Base-by-base conservation (phyloP, 345 rosid species). In the Mercurialis annua region DNA sequence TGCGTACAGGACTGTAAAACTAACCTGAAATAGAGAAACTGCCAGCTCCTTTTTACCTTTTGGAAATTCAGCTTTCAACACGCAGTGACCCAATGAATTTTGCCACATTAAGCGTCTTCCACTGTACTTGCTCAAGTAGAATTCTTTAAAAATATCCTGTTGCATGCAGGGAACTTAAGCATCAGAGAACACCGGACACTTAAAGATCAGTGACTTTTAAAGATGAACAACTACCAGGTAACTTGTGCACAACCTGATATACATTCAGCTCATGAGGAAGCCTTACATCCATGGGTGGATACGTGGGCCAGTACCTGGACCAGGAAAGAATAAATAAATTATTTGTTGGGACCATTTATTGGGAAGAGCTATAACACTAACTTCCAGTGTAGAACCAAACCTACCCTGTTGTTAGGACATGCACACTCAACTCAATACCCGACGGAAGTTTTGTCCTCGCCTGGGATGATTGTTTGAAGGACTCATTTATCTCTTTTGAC, bases 21-120 rank as follows among this genome's bases (percentile, higher is more conserved):
- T 67, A 57, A 87, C 98, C 98, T 94, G 99, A 81, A 94, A 91
- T 15, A 94, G 79, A 69, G 99, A 94, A 77, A 94, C 99, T 18
- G 96, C 92, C 69, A 94, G 87, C 87, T 94, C 99, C 83, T 89
- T 94, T 81, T 80, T 94, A 64, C 93, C 98, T 80, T 80, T 91
- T 0, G 90, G 81, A 72, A 91, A 94, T 64, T 94, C 92, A 46
- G 93, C 90, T 78, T 91, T 94, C 78, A 94, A 75, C 55, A 94
- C 99, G 78, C 99, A 94, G 68, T 94, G 96, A 59, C 97, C 98
- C 80, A 94, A 78, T 58, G 98, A 94, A 70, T 89, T 89, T 74
- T 94, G 98, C 98, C 95, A 94, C 99, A 94, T 94, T 76, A 94
- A 74, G 65, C 96, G 92, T 73, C 99, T 89, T 20, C 99, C 99